Evolutionary conservation across 1,284 basidiomycete genomes (phyloP).

Genomic region (Hemileia vastatrix): DNA sequence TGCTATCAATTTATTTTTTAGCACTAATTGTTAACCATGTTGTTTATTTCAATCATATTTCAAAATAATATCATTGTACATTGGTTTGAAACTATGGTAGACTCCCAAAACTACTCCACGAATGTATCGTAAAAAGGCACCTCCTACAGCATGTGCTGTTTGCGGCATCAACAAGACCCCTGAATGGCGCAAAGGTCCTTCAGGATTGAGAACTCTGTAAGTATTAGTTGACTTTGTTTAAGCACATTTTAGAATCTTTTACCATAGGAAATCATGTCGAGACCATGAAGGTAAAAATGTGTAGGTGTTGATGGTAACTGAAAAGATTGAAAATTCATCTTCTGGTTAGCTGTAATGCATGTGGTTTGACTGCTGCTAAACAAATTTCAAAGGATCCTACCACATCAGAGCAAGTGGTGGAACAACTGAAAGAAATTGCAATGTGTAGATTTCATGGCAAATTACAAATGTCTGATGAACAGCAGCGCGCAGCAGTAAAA

Average conservation of each 20-base stretch:
- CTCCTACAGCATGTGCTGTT: slow-evolving; percentile 16
- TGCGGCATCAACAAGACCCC: slow-evolving; percentile 4
- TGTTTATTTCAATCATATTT: no score
- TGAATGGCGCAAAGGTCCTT: slow-evolving; percentile 21
- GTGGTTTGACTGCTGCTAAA: slow-evolving; percentile 20
- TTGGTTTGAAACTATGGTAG: no score
- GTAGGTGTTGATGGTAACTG: no score
- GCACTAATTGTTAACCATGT: no score
- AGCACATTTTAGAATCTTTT: background rate
- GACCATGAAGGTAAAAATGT: no score
- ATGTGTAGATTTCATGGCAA: slow-evolving; percentile 4
- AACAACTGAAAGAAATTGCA: slow-evolving; percentile 14
- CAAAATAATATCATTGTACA: no score
- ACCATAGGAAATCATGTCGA: background rate
- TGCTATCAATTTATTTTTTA: no score
- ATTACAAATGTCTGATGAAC: background rate
- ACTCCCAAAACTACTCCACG: slow-evolving; percentile 6
- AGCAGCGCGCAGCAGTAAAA: slow-evolving; percentile 16
- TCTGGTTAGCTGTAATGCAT: slow-evolving; percentile 14
- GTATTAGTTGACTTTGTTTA: background rate
- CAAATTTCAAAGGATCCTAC: slow-evolving; percentile 5
- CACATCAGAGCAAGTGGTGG: slow-evolving; percentile 17
- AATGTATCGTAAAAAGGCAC: slow-evolving; percentile 21
- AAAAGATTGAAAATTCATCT: background rate
- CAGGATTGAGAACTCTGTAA: slow-evolving; percentile 20